phyloP scores from a whole-genome alignment of 257 asterid genomes.

The Solanum clarkiae region DNA sequence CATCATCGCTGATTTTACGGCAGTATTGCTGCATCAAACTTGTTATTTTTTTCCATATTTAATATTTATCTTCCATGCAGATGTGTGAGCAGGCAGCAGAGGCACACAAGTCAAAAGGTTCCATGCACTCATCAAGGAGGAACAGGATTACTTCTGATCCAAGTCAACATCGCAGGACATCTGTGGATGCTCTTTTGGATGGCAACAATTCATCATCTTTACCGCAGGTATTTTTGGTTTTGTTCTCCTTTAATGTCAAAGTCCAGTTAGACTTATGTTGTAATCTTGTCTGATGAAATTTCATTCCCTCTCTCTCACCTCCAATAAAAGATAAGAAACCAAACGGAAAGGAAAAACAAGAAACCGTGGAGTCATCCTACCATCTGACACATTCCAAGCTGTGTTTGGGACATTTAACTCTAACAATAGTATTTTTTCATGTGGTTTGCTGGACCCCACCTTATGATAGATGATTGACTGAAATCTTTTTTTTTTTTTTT shows the following conservation, averaged over 20 bases:
- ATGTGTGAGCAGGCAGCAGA: constrained; percentile 99
- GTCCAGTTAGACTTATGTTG: not conserved
- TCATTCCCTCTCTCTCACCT: not conserved
- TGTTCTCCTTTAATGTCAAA: not conserved
- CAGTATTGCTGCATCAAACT: not conserved
- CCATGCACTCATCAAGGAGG: constrained; percentile 62
- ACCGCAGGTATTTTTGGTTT: constrained; percentile 40
- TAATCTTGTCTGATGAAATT: not conserved
- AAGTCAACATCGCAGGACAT: constrained; percentile 62
- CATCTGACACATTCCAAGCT: not conserved
- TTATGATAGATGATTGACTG: not conserved
- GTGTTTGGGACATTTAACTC: not conserved
- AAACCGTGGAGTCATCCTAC: not conserved
- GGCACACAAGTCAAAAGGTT: constrained; percentile 95
- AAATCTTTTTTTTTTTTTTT: not conserved
- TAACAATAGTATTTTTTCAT: not conserved
- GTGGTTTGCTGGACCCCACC: not conserved
- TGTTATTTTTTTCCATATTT: not conserved
- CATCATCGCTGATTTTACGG: not conserved
- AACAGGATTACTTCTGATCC: constrained; percentile 53
- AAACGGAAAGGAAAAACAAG: not conserved
- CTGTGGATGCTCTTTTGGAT: constrained; percentile 84
- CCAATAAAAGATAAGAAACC: not conserved
- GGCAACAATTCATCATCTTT: constrained; percentile 31
- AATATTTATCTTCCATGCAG: constrained; percentile 24